These are phyloP conservation scores for Jackrogersella minutella DNA, from an alignment of 495 filamentous ascomycete species.

Conservation along the genomic window DNA sequence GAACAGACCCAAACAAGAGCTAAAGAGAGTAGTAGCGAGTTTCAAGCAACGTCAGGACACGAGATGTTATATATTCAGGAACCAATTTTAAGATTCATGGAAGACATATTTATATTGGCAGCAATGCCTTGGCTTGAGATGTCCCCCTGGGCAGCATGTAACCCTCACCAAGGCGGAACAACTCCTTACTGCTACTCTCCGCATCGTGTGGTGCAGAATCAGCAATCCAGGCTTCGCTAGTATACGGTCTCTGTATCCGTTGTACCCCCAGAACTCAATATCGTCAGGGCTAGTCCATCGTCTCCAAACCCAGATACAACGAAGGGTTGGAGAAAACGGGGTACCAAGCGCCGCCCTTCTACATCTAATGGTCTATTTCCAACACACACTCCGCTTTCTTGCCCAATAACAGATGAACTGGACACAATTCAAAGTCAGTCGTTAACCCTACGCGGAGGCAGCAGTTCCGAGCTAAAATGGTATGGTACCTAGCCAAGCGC, in stretches of 20 bases:
- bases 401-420: slow-evolving; percentile 9
- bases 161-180: slow-evolving; percentile 4
- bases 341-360: slow-evolving; percentile 27
- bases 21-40: slow-evolving; percentile 7
- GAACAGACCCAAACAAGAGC: slow-evolving; percentile 10
- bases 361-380: slow-evolving; percentile 12
- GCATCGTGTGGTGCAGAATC: slow-evolving; percentile 1
- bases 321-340: slow-evolving; percentile 36
- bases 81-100: slow-evolving; percentile 13
- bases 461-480: slow-evolving; percentile 19
- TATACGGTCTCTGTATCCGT: neutral
- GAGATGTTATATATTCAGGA: slow-evolving; percentile 18
- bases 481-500: neutral
- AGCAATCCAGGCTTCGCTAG: slow-evolving; percentile 8
- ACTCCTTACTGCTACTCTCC: neutral
- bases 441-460: slow-evolving; percentile 18
- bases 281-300: neutral
- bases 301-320: neutral
- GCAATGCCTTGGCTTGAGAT: neutral
- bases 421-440: slow-evolving; percentile 16
- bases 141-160: slow-evolving; percentile 8
- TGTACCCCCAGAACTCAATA: neutral
- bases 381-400: slow-evolving; percentile 4
- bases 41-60: neutral
- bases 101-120: slow-evolving; percentile 7